phyloP scores from a whole-genome alignment of 2,329 filamentous ascomycete genomes.

The Hymenoscyphus infarciens region DNA sequence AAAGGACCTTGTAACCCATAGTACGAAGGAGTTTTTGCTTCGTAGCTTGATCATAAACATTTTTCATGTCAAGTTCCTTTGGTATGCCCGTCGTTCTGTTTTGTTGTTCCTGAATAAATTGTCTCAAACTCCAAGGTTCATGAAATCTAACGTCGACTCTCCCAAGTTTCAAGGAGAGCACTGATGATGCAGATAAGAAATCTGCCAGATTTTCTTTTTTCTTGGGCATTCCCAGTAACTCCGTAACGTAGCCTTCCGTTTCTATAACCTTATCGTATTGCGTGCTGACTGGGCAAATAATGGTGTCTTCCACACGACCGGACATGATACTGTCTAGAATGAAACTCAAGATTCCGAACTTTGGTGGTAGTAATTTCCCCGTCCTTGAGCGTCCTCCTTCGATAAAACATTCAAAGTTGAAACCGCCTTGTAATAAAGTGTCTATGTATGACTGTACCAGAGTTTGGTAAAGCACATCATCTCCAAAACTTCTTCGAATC shows the following conservation, averaged over 20 bases:
- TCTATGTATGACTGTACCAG: slow-evolving; percentile 97
- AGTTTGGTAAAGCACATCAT: slow-evolving; percentile 84
- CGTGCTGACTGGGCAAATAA: slow-evolving; percentile 92
- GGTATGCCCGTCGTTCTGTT: slow-evolving; percentile 52
- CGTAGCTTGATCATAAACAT: slow-evolving; percentile 37
- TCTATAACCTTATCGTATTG: slow-evolving; percentile 99
- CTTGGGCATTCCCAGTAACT: slow-evolving; percentile 90
- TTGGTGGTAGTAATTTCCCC: slow-evolving; percentile 88
- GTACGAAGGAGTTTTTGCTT: slow-evolving; percentile 72
- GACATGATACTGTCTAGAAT: slow-evolving; percentile 86
- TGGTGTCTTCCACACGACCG: slow-evolving; percentile 81
- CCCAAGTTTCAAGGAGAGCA: slow-evolving; percentile 83
- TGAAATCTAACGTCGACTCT: slow-evolving; percentile 95
- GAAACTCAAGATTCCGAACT: slow-evolving; percentile 92
- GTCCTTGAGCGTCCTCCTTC: slow-evolving; percentile 91
- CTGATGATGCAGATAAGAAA: slow-evolving; percentile 81
- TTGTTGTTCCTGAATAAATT: slow-evolving; percentile 77
- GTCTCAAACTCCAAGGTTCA: slow-evolving; percentile 86
- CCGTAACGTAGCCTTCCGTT: slow-evolving; percentile 92
- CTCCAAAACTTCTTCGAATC: slow-evolving; percentile 88
- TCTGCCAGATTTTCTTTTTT: slow-evolving; percentile 90
- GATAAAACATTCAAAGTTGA: slow-evolving; percentile 96
- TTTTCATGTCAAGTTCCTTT: slow-evolving; percentile 44
- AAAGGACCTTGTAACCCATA: slow-evolving; percentile 85
- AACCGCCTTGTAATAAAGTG: slow-evolving; percentile 82